Percentiles rank a stretch among this genome's conserved stretches.
Evolutionary conservation across 441 rosid genomes (phyloP).

Genomic region (Croton setiger): DNA sequence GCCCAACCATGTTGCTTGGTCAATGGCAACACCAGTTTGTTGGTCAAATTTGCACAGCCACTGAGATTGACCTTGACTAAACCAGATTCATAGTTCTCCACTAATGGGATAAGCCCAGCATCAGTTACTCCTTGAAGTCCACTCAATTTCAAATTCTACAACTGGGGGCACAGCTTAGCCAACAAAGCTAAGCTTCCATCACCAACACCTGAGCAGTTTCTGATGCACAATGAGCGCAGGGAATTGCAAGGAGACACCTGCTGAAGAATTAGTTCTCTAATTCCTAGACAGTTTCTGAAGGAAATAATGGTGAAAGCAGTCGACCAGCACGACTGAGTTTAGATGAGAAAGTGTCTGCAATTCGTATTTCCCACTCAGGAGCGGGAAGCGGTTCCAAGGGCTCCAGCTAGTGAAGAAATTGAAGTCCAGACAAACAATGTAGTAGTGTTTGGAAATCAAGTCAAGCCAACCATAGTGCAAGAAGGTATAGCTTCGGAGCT

Average conservation of each 20-base stretch:
- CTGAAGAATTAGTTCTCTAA: conserved; percentile 51
- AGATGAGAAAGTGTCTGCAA: conserved; percentile 51
- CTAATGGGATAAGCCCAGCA: conserved; percentile 58
- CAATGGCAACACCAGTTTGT: conserved; percentile 51
- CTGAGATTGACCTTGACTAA: conserved; percentile 74
- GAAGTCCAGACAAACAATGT: conserved; percentile 20
- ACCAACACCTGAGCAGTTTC: conserved; percentile 89
- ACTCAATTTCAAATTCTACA: conserved; percentile 56
- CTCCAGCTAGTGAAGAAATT: conserved; percentile 32
- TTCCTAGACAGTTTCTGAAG: conserved; percentile 76
- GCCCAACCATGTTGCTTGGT: conserved; percentile 61
- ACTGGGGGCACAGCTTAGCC: conserved; percentile 67
- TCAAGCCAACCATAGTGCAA: conserved; percentile 26
- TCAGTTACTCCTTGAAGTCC: conserved; percentile 79
- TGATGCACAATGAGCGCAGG: conserved; percentile 55
- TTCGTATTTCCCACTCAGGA: conserved; percentile 27
- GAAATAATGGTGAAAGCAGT: no score
- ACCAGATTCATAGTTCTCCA: conserved; percentile 45
- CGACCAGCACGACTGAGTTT: conserved; percentile 59
- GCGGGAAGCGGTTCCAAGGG: conserved; percentile 25
- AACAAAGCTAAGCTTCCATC: conserved; percentile 56
- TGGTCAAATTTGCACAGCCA: conserved; percentile 62
- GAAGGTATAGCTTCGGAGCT: conserved; percentile 31
- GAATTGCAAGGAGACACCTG: conserved; percentile 38
- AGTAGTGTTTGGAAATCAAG: conserved; percentile 24